These are phyloP conservation scores for Aspergillus ochraceus DNA, from an alignment of 2,329 filamentous ascomycete species.

Conservation along the genomic window DNA sequence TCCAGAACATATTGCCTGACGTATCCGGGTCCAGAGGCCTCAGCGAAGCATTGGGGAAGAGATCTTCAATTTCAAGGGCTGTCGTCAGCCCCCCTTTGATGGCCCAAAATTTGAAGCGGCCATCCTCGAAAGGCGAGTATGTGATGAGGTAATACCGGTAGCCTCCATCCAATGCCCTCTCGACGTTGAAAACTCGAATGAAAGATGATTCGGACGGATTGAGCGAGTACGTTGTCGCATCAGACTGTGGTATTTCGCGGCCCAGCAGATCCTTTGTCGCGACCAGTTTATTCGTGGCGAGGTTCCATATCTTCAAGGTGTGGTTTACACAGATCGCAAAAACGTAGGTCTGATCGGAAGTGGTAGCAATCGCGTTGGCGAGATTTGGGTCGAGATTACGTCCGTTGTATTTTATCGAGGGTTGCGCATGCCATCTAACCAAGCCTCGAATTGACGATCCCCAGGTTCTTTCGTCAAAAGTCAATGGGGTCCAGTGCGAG, in stretches of 20 bases:
- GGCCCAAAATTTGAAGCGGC: conserved; percentile 94
- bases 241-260: conserved; percentile 64
- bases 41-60: conserved; percentile 64
- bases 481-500: conserved; percentile 47
- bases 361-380: conserved; percentile 46
- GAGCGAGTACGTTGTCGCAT: conserved; percentile 71
- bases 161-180: conserved; percentile 46
- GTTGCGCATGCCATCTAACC: conserved; percentile 45
- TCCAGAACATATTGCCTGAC: conserved; percentile 75
- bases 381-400: conserved; percentile 44
- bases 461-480: conserved; percentile 51
- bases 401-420: conserved; percentile 43
- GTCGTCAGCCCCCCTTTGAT: conserved; percentile 62
- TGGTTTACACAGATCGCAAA: conserved; percentile 91
- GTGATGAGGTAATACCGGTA: conserved; percentile 68
- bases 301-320: conserved; percentile 84
- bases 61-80: conserved; percentile 65
- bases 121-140: conserved; percentile 82
- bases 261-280: conserved; percentile 76
- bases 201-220: conserved; percentile 77
- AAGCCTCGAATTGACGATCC: conserved; percentile 49
- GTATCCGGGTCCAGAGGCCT: conserved; percentile 63
- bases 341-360: conserved; percentile 50
- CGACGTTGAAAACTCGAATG: conserved; percentile 67
- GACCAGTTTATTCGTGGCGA: conserved; percentile 74